Conservation (phyloP, 2,329 filamentous ascomycete species). For the Pezicula neosporulosa region DNA sequence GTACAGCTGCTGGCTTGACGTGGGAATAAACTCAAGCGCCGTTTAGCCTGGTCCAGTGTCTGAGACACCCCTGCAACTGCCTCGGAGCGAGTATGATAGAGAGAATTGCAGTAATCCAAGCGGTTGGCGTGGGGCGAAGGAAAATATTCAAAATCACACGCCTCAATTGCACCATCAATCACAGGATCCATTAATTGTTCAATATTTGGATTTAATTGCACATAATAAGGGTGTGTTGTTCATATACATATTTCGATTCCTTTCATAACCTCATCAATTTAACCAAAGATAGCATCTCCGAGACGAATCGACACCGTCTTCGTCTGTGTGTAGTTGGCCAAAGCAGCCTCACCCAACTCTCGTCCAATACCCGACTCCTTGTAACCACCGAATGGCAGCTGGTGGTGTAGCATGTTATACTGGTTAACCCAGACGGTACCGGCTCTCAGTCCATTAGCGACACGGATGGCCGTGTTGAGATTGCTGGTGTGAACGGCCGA, state of each 20-base stretch:
- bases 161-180: neutral
- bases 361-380: slow-evolving; percentile 77
- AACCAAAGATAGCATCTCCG: slow-evolving; percentile 38
- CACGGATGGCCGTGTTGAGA: slow-evolving; percentile 65
- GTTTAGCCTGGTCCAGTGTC: too few relatives aligned
- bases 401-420: slow-evolving; percentile 69
- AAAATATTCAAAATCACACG: neutral
- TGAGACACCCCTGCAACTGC: too few relatives aligned
- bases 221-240: neutral
- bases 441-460: slow-evolving; percentile 60
- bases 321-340: slow-evolving; percentile 65
- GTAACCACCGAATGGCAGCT: slow-evolving; percentile 68
- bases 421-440: slow-evolving; percentile 38
- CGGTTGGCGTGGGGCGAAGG: too few relatives aligned
- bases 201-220: neutral
- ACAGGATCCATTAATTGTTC: neutral
- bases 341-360: slow-evolving; percentile 67
- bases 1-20: too few relatives aligned
- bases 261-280: slow-evolving; percentile 3
- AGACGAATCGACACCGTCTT: slow-evolving; percentile 62
- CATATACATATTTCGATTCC: neutral
- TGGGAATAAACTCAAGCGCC: too few relatives aligned
- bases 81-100: too few relatives aligned
- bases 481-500: slow-evolving; percentile 66
- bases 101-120: too few relatives aligned